A percentile compares a stretch with the other conserved stretches of the same genome.
Conservation (phyloP, 2,329 filamentous ascomycete genomes). For the Nigrograna mackinnonii region DNA sequence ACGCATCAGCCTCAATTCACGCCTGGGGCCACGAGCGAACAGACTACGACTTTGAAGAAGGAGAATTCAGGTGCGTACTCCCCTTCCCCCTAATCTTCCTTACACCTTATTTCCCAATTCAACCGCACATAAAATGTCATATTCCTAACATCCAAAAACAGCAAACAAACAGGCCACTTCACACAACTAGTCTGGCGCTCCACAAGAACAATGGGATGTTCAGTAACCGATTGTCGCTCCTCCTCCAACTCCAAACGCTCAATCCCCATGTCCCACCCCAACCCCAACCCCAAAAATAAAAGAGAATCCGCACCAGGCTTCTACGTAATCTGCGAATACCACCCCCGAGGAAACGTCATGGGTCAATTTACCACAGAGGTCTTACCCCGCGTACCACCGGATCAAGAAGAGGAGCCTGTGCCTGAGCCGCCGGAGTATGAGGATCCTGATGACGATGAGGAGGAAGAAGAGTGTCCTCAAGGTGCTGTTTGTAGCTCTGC, state of each 20-base stretch:
- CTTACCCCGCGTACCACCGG: conserved; percentile 4
- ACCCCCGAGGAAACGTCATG: conserved; percentile 36
- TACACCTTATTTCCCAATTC: background rate
- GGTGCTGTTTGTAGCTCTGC: conserved; percentile 7
- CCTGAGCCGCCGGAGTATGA: background rate
- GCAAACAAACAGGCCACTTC: conserved; percentile 26
- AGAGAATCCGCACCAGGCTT: conserved; percentile 23
- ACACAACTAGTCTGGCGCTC: conserved; percentile 31
- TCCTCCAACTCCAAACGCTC: too few relatives aligned
- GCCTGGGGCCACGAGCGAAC: conserved; percentile 67
- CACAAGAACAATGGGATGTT: conserved; percentile 26
- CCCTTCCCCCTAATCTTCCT: conserved; percentile 43
- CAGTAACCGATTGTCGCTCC: too few relatives aligned
- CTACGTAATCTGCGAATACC: conserved; percentile 40
- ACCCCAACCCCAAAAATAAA: too few relatives aligned
- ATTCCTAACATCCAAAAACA: conserved; percentile 2
- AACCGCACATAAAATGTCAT: background rate
- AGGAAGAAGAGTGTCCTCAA: conserved; percentile 7
- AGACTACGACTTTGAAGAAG: conserved; percentile 62
- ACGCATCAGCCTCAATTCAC: conserved; percentile 62
- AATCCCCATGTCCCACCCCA: too few relatives aligned
- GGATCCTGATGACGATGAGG: background rate
- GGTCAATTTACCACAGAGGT: conserved; percentile 37
- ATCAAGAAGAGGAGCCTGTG: background rate
- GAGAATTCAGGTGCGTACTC: conserved; percentile 34